Conservation (phyloP, 2,329 filamentous ascomycete species). For the Arthrobotrys pseudoclavata region DNA sequence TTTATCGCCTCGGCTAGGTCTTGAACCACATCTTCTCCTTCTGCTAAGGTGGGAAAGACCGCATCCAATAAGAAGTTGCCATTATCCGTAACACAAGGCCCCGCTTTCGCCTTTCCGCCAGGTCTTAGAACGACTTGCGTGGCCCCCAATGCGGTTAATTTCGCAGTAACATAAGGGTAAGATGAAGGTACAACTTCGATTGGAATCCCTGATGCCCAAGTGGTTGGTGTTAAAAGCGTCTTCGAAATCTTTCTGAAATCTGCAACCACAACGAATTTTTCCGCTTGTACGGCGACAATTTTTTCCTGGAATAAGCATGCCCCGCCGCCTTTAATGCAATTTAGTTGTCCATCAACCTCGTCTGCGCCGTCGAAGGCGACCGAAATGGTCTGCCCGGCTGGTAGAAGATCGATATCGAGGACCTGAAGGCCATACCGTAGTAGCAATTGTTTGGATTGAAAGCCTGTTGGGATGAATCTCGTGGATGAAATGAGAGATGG, state of each 20-base stretch:
- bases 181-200: slow-evolving; percentile 93
- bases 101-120: slow-evolving; percentile 81
- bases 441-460: slow-evolving; percentile 89
- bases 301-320: slow-evolving; percentile 99
- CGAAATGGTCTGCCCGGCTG: slow-evolving; percentile 67
- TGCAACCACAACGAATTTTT: slow-evolving; percentile 90
- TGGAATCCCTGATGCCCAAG: slow-evolving; percentile 85
- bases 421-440: slow-evolving; percentile 81
- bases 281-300: slow-evolving; percentile 85
- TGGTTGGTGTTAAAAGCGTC: slow-evolving; percentile 76
- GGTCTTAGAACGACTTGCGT: slow-evolving; percentile 78
- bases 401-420: slow-evolving; percentile 81
- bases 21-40: slow-evolving; percentile 75
- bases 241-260: slow-evolving; percentile 91
- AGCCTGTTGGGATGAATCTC: slow-evolving; percentile 91
- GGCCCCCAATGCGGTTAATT: slow-evolving; percentile 80
- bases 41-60: slow-evolving; percentile 75
- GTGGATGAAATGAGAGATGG: slow-evolving; percentile 73
- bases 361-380: slow-evolving; percentile 61
- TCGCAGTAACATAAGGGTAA: slow-evolving; percentile 80
- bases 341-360: slow-evolving; percentile 58
- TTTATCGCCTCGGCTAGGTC: slow-evolving; percentile 81
- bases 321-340: slow-evolving; percentile 72
- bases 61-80: slow-evolving; percentile 93
- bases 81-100: slow-evolving; percentile 87